Evolutionary conservation across 2,329 filamentous ascomycete genomes (phyloP), one percentile per base, ranked within the genome.

Genomic region (Coniochaeta sp.): DNA sequence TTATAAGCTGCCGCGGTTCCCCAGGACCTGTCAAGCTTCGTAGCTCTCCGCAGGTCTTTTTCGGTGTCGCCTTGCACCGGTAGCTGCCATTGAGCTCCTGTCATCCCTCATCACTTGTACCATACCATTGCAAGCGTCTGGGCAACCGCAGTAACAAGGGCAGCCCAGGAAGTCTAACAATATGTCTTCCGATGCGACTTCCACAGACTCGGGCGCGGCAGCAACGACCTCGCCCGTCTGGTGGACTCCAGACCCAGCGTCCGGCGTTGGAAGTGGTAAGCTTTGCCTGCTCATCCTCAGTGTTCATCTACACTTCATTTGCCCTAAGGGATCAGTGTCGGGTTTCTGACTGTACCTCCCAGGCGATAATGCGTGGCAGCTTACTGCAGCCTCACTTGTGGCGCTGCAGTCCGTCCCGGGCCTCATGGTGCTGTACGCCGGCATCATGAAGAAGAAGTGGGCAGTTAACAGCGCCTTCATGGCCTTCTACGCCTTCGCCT

Each of bases 311-410:
- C 32, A 34, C 6, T 34, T 34, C 38, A 19, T 4, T 38, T 38
- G 30, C 36, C 16, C 36, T 14, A 38, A 4, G 16, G 7, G 14
- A 38, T 4, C 36, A 17, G 7, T 9, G 7, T 38, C 36, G 16
- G 36, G 10, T 56, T 22, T n/a, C 28, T 55, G 32, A 57, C 55
- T 32, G 24, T 17, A 17, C 30, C 28, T 4, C 64, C 75, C 71
- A 62, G 79, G 79, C 61, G 77, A 81, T 69, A 78, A 81, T 69
- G 76, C 79, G 52, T 81, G 79, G 79, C 79, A 81, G 68, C 70
- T 81, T 57, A 81, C 79, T 17, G 79, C 79, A 2, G 79, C 74
- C 7, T 76, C 74, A 6, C 70, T 81, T 16, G 79, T 81, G 60
- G 79, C 72, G 17, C 70, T 81, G 17, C 79, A 81, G 65, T 78